phyloP scores from a whole-genome alignment of 306 rosid genomes.

The Cicer yamashitae region DNA sequence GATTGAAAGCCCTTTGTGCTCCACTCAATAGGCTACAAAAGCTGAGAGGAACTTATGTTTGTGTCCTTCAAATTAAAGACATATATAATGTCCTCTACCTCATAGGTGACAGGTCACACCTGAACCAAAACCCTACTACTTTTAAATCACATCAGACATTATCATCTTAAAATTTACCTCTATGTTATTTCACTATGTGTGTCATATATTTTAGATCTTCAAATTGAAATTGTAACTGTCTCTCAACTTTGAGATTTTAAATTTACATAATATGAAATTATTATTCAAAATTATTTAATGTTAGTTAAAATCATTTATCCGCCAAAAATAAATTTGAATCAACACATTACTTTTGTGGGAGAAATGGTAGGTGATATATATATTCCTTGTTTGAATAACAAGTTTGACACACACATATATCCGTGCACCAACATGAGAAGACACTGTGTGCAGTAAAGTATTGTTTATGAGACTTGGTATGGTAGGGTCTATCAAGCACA shows the following conservation, averaged over 20 bases:
- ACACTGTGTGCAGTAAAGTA: not conserved
- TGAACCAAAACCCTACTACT: constrained; percentile 51
- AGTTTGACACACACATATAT: not conserved
- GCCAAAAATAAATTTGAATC: no score
- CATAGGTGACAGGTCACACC: constrained; percentile 36
- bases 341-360: not conserved
- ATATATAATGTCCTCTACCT: constrained; percentile 45
- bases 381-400: not conserved
- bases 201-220: not conserved
- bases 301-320: no score
- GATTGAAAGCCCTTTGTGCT: constrained; percentile 50
- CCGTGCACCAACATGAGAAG: not conserved
- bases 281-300: no score
- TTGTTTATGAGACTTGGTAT: constrained; percentile 13
- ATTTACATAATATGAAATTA: no score
- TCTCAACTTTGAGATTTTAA: no score
- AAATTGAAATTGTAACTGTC: no score
- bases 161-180: constrained; percentile 50
- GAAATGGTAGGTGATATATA: not conserved
- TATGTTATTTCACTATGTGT: not conserved
- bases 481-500: constrained; percentile 60
- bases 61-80: constrained; percentile 55
- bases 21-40: constrained; percentile 55
- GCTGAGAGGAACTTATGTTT: constrained; percentile 50
- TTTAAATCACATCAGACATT: constrained; percentile 52